Evolutionary conservation across 352 stramenopile species (phyloP).

Genomic region (Phytophthora cajani): DNA sequence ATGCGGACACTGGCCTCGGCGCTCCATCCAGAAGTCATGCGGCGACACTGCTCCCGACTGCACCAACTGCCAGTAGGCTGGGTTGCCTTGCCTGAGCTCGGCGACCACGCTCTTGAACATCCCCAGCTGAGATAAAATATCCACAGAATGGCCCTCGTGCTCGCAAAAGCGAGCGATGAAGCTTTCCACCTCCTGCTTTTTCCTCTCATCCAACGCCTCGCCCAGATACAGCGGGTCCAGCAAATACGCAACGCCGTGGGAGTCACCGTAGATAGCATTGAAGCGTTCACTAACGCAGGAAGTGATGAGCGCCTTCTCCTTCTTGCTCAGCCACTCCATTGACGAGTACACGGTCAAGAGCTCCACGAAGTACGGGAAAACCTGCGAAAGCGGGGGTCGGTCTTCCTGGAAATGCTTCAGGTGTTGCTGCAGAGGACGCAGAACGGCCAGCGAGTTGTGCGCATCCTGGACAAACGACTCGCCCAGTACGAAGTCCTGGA

Average conservation of each 20-base stretch:
- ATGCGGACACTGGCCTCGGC: constrained; percentile 55
- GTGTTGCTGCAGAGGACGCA: constrained; percentile 65
- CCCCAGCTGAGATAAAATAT: constrained; percentile 58
- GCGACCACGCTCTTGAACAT: constrained; percentile 57
- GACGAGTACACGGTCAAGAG: constrained; percentile 54
- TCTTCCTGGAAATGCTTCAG: constrained; percentile 55
- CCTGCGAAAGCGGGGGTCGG: constrained; percentile 54
- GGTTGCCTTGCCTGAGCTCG: constrained; percentile 63
- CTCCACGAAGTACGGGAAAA: constrained; percentile 57
- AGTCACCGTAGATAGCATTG: constrained; percentile 67
- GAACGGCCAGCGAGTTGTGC: constrained; percentile 57
- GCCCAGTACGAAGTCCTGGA: constrained; percentile 74
- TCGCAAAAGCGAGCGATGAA: constrained; percentile 61
- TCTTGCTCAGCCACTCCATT: constrained; percentile 75
- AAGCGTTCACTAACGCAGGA: constrained; percentile 72
- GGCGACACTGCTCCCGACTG: constrained; percentile 50
- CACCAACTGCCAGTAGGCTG: constrained; percentile 62
- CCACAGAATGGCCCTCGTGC: constrained; percentile 34
- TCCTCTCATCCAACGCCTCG: constrained; percentile 51
- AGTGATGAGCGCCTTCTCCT: constrained; percentile 74
- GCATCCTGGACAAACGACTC: constrained; percentile 70
- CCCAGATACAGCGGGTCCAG: constrained; percentile 67
- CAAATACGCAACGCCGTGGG: constrained; percentile 66
- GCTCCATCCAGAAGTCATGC: constrained; percentile 70
- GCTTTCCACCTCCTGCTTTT: constrained; percentile 50